Conservation (phyloP, 2,329 filamentous ascomycete species). For the Penicillium sclerotigenum region DNA sequence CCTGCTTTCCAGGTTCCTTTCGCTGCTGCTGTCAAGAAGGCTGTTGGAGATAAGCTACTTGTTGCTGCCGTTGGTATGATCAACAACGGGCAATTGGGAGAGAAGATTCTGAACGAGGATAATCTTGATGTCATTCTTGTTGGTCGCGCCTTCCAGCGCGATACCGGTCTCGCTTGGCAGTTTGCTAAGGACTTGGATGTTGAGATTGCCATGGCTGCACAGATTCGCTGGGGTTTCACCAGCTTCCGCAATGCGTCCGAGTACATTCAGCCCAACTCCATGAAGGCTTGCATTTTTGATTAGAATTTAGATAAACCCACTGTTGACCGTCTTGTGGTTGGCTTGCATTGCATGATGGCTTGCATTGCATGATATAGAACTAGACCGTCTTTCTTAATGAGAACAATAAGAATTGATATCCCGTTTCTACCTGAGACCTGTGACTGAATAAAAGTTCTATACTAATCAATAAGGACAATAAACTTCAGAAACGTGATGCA, state of each 20-base stretch:
- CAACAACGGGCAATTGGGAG: constrained; percentile 65
- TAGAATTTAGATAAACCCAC: constrained; percentile 14
- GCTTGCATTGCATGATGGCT: not conserved
- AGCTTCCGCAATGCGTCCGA: constrained; percentile 28
- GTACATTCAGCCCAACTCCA: constrained; percentile 26
- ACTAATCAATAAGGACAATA: not conserved
- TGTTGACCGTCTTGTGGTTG: not conserved
- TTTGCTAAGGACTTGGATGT: constrained; percentile 31
- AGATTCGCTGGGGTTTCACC: constrained; percentile 34
- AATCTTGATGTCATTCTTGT: constrained; percentile 65
- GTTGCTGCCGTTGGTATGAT: constrained; percentile 76
- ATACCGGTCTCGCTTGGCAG: constrained; percentile 25
- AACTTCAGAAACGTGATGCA: not conserved
- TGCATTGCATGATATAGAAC: constrained; percentile 5
- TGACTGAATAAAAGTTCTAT: not conserved
- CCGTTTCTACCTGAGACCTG: not conserved
- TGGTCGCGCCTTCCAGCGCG: constrained; percentile 26
- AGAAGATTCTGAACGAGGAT: constrained; percentile 54
- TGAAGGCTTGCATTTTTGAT: constrained; percentile 29
- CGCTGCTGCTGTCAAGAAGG: constrained; percentile 68
- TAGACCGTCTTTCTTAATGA: not conserved
- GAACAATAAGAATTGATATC: not conserved
- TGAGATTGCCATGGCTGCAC: constrained; percentile 31
- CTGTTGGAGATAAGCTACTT: constrained; percentile 66
- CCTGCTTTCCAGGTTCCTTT: constrained; percentile 73